Base-by-base conservation (phyloP, 495 filamentous ascomycete genomes). In the Penicillium robsamsonii region DNA sequence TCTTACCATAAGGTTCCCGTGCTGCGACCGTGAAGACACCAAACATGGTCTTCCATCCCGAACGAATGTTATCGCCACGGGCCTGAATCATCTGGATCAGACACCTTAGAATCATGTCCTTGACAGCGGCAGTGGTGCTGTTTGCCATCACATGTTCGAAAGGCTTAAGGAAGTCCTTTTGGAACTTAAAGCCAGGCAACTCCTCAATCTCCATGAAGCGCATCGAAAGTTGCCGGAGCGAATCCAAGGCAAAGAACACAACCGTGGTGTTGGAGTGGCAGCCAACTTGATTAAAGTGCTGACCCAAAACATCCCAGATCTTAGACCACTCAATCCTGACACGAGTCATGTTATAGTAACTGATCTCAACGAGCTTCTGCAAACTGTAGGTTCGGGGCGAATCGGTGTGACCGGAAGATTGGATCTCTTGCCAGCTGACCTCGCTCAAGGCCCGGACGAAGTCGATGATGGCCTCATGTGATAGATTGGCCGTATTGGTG, bases 11-110 rank as follows among this genome's bases (percentile, higher is more conserved):
- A 37, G 87, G 91, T 64, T 99, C 94, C 50, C 87, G 82, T 22
- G 94, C 94, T 18, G 94, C 95, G 25, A 96, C 90, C 4, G 93
- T 96, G 69, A 99, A 97, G 37, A 96, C 95, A 10, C 92, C 94
- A 76, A 99, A 97, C 92, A 99, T 97, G 12, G 94, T 97, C 70
- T 94, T 86, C 94, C 94, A 99, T 29, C 94, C 94, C 17, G 92
- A 96, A 11, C 92, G 87, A 61, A 99, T 97, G 60, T 97, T 97
- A 63, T 96, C 85, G 9, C 94, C 94, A 58, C 89, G 82, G 24
- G 94, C 92, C 72, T 97, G 95, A 41, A 99, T 92, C 94, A 99
- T 99, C 70, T 99, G 94, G 53, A 95, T 94, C 51, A 99, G 77
- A 67, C 95, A 99, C n/a, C 91, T 83, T 12, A 99, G 79, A 31